phyloP scores from a whole-genome alignment of 1,139 yeast genomes.

The Saccharomyces hybrid region DNA sequence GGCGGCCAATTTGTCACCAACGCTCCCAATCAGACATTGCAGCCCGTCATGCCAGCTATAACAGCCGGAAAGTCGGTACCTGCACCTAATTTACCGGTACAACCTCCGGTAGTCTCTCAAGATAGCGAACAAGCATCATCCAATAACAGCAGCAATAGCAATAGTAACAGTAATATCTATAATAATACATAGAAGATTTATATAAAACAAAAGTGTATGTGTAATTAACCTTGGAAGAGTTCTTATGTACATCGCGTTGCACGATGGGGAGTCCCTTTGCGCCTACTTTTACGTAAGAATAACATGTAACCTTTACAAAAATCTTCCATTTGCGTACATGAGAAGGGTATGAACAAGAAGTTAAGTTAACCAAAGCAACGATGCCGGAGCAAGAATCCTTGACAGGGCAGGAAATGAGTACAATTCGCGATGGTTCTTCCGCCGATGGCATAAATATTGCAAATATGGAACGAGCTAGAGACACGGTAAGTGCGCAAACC shows the following conservation, averaged over 20 bases:
- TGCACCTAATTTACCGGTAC: background rate
- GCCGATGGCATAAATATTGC: background rate
- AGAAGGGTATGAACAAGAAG: background rate
- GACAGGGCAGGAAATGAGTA: background rate
- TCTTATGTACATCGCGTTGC: background rate
- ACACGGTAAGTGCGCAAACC: background rate
- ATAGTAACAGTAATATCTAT: background rate
- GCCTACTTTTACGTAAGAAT: background rate
- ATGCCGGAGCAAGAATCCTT: conserved; percentile 3
- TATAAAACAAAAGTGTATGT: background rate
- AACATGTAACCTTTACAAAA: background rate
- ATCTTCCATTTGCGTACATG: background rate
- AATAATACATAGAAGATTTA: background rate
- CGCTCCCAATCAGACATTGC: background rate
- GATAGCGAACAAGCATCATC: background rate
- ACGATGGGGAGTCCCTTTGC: background rate
- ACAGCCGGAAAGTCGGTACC: background rate
- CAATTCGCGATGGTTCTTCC: background rate
- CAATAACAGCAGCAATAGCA: background rate
- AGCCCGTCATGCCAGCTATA: background rate
- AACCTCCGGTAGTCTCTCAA: background rate
- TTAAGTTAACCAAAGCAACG: conserved; percentile 1
- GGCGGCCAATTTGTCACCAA: background rate
- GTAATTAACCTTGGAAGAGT: background rate
- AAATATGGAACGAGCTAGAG: conserved; percentile 1